Percentiles rank a stretch among this genome's conserved stretches.
phyloP scores from a whole-genome alignment of 108 stramenopile species.

The Cylindrotheca closterium region DNA sequence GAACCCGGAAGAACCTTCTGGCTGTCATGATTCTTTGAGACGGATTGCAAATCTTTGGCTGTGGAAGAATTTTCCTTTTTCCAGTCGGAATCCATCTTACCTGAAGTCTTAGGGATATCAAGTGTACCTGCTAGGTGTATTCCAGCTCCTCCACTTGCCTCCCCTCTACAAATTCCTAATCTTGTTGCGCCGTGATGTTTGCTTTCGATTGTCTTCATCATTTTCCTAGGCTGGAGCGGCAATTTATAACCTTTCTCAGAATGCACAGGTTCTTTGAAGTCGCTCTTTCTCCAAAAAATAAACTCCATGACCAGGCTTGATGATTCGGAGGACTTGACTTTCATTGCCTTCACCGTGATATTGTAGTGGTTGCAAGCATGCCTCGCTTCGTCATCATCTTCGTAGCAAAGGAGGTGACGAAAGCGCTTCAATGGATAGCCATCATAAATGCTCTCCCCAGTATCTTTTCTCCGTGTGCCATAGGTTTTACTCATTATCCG shows the following conservation, averaged over 20 bases:
- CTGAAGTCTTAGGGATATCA: too few relatives aligned
- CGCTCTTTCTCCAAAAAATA: constrained; percentile 67
- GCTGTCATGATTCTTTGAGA: too few relatives aligned
- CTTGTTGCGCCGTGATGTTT: constrained; percentile 81
- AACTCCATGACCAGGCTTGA: constrained; percentile 22
- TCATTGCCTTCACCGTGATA: constrained; percentile 58
- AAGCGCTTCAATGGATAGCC: constrained; percentile 70
- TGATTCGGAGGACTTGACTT: constrained; percentile 20
- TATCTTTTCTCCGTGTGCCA: constrained; percentile 68
- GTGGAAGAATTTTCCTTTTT: too few relatives aligned
- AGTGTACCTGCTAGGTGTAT: constrained; percentile 29
- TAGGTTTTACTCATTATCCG: constrained; percentile 75
- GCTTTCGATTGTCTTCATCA: constrained; percentile 79
- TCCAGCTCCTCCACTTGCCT: constrained; percentile 70
- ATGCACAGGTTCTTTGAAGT: constrained; percentile 75
- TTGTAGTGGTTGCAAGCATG: constrained; percentile 74
- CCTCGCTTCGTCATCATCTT: constrained; percentile 78
- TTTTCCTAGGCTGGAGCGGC: constrained; percentile 72
- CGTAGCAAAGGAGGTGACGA: constrained; percentile 72
- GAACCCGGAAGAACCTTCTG: too few relatives aligned
- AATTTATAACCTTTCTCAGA: constrained; percentile 67
- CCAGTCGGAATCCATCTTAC: too few relatives aligned
- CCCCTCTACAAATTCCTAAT: constrained; percentile 82
- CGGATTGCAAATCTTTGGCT: too few relatives aligned
- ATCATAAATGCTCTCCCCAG: constrained; percentile 72